These are phyloP conservation scores for Endocalyx cinctus DNA, from an alignment of 2,329 filamentous ascomycete species.

Conservation along the genomic window DNA sequence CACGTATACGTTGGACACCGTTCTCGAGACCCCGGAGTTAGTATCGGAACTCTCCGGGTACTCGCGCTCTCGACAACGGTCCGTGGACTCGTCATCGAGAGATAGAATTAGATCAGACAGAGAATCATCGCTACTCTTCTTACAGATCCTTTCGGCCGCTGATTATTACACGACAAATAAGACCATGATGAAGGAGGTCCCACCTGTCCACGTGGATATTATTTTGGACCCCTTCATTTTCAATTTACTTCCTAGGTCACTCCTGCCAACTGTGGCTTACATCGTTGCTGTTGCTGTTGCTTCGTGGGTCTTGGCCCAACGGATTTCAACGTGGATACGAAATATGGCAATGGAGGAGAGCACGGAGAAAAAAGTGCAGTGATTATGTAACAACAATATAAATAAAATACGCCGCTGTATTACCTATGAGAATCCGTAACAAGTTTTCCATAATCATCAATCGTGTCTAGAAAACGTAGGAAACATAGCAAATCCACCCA, in stretches of 20 bases:
- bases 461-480: too few species aligned
- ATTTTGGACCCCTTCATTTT: conserved; percentile 82
- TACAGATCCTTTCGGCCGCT: conserved; percentile 71
- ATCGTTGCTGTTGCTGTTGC: conserved; percentile 55
- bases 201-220: conserved; percentile 70
- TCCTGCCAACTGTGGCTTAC: conserved; percentile 68
- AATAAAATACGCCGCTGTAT: too few species aligned
- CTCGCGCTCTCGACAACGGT: conserved; percentile 45
- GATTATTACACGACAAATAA: conserved; percentile 78
- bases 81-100: conserved; percentile 13
- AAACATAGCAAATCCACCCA: too few species aligned
- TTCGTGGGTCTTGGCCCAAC: conserved; percentile 40
- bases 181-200: conserved; percentile 69
- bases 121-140: conserved; percentile 56
- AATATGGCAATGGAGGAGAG: conserved; percentile 19
- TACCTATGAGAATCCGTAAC: too few species aligned
- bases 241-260: conserved; percentile 74
- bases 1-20: conserved; percentile 55
- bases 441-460: too few species aligned
- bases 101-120: conserved; percentile 11
- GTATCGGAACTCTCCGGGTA: conserved; percentile 61
- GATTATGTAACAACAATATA: too few species aligned
- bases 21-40: conserved; percentile 59
- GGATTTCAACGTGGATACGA: conserved; percentile 29
- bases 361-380: conserved; percentile 36